Percentiles rank a stretch among this genome's conserved stretches.
Evolutionary conservation across 139 green algal genomes (phyloP).

Genomic region (Chlorella sorokiniana): DNA sequence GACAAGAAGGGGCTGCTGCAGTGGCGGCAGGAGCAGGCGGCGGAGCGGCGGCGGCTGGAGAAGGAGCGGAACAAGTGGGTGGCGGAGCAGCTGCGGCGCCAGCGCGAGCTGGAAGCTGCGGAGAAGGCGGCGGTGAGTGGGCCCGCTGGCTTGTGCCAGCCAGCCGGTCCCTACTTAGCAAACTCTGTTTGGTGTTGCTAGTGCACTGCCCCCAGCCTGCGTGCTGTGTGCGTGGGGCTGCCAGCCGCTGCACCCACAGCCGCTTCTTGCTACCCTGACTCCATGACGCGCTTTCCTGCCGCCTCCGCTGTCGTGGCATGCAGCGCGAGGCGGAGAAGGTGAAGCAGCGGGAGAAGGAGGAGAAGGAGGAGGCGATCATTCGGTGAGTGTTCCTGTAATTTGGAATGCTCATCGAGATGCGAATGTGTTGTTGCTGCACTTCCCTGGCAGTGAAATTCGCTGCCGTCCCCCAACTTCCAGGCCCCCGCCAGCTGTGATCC

Average conservation of each 20-base stretch:
- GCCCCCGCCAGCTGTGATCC: too few relatives aligned
- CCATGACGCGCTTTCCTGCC: not conserved
- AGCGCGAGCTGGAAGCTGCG: slow-evolving; percentile 33
- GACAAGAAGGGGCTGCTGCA: slow-evolving; percentile 51
- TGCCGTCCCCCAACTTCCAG: not conserved
- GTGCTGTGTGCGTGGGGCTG: too few relatives aligned
- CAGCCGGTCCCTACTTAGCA: not conserved
- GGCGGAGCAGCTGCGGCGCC: slow-evolving; percentile 42
- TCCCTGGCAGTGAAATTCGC: too few relatives aligned
- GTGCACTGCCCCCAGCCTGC: too few relatives aligned
- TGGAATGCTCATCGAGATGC: not conserved
- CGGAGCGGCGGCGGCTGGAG: slow-evolving; percentile 52
- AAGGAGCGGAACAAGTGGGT: slow-evolving; percentile 45
- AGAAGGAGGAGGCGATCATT: slow-evolving; percentile 33
- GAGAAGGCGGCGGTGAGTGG: slow-evolving; percentile 28
- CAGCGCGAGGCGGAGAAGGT: slow-evolving; percentile 33
- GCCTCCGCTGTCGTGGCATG: not conserved
- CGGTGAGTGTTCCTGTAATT: not conserved
- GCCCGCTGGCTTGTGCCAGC: not conserved
- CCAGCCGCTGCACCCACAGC: too few relatives aligned
- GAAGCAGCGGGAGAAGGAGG: slow-evolving; percentile 37
- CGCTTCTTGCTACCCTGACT: too few relatives aligned
- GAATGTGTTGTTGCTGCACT: not conserved
- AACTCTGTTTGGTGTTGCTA: not conserved
- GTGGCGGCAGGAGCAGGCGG: slow-evolving; percentile 56